Conservation (phyloP, 805 yeast species). For the Pichia sporocuriosa region DNA sequence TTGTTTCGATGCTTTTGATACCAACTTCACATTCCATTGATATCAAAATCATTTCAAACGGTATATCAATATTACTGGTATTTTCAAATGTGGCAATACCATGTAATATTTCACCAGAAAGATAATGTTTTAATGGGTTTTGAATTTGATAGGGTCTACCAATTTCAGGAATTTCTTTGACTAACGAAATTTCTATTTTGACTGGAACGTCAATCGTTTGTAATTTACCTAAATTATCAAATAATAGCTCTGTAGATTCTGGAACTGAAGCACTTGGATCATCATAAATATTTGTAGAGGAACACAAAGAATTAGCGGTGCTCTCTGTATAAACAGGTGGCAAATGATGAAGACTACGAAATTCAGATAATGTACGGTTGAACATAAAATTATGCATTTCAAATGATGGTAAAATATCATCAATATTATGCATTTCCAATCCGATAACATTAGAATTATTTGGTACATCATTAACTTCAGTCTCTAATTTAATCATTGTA, state of each 20-base stretch:
- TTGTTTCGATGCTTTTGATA: background rate
- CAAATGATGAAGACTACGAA: background rate
- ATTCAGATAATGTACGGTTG: conserved; percentile 18
- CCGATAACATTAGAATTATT: no score
- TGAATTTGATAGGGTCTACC: conserved; percentile 22
- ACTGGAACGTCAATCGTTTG: conserved; percentile 16
- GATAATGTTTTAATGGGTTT: conserved; percentile 42
- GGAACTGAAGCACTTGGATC: conserved; percentile 7
- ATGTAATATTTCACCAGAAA: conserved; percentile 55
- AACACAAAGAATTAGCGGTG: background rate
- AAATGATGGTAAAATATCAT: conserved; percentile 44
- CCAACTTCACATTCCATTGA: conserved; percentile 42
- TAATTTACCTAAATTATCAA: conserved; percentile 22
- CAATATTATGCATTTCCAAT: no score
- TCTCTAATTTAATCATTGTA: no score
- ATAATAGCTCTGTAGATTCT: conserved; percentile 12
- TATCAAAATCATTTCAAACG: conserved; percentile 56
- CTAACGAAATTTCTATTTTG: conserved; percentile 26
- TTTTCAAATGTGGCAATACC: conserved; percentile 46
- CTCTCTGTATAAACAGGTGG: conserved; percentile 22
- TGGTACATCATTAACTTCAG: no score
- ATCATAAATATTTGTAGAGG: conserved; percentile 6
- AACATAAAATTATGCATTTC: conserved; percentile 50
- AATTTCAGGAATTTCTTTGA: conserved; percentile 34
- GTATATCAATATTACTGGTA: conserved; percentile 33